Percentiles rank a stretch among this genome's conserved stretches.
Conservation (phyloP, 306 rosid genomes). For the Adenanthera pavonina region DNA sequence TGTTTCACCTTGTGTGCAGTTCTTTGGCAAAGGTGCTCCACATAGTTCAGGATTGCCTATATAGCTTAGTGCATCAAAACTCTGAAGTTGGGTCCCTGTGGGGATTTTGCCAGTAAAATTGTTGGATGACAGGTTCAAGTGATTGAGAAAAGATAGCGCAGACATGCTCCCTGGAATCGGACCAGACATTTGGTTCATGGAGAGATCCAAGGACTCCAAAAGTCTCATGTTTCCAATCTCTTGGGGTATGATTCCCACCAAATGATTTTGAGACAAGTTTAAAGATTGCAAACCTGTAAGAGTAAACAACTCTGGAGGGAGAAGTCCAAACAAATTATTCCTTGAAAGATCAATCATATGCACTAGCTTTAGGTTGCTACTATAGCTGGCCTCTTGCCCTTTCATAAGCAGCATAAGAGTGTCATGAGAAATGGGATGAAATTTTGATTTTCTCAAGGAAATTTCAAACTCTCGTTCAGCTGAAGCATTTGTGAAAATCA, state of each 20-base stretch:
- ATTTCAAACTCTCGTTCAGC: not conserved
- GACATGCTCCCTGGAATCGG: not conserved
- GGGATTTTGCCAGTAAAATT: not conserved
- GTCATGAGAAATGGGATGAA: not conserved
- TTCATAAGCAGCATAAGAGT: conserved; percentile 12
- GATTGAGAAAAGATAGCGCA: not conserved
- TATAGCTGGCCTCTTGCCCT: conserved; percentile 1
- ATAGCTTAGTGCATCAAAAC: not conserved
- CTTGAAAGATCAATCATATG: conserved; percentile 1
- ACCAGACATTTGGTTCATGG: not conserved
- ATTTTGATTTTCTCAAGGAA: not conserved
- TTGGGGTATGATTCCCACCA: not conserved
- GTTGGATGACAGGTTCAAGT: conserved; percentile 7
- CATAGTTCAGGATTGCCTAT: not conserved
- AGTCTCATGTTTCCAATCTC: not conserved
- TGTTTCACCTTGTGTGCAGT: not conserved
- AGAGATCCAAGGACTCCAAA: conserved; percentile 7
- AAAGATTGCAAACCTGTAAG: not conserved
- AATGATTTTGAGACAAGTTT: not conserved
- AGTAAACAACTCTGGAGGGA: not conserved
- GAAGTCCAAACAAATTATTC: not conserved
- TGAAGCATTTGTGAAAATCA: not conserved
- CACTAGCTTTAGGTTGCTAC: not conserved
- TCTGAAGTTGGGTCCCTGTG: conserved; percentile 3
- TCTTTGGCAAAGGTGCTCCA: not conserved